Percentiles rank a stretch among this genome's conserved stretches.
These are phyloP conservation scores for Mesembryanthemum crystallinum DNA, from an alignment of 148 eudicot genomes.

Conservation along the genomic window DNA sequence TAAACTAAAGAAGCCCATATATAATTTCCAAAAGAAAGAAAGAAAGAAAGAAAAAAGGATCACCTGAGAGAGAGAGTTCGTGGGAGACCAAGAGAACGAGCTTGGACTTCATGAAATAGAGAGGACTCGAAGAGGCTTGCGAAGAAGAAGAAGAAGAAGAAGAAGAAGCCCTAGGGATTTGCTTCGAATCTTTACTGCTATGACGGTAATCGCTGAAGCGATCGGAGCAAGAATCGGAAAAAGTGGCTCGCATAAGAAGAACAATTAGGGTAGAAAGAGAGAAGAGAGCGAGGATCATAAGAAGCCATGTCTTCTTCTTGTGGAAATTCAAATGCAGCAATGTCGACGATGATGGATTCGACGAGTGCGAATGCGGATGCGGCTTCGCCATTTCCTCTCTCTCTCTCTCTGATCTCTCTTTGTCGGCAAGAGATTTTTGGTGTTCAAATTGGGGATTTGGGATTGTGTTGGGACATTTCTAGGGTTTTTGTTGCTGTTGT, in stretches of 20 bases:
- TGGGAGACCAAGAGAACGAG: conserved; percentile 86
- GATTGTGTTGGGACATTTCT: conserved; percentile 14
- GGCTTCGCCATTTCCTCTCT: conserved; percentile 50
- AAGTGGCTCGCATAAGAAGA: conserved; percentile 48
- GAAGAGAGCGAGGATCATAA: conserved; percentile 44
- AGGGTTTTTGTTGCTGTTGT: conserved; percentile 9
- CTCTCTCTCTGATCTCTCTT: neutral
- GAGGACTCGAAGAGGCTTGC: conserved; percentile 40
- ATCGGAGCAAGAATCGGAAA: conserved; percentile 48
- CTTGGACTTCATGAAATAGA: conserved; percentile 90
- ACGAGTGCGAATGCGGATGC: conserved; percentile 17
- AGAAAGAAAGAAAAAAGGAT: neutral
- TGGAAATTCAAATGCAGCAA: conserved; percentile 10
- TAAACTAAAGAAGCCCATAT: neutral
- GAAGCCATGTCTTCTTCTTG: conserved; percentile 51
- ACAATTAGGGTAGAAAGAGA: conserved; percentile 63
- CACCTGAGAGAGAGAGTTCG: conserved; percentile 95
- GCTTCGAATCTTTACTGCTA: conserved; percentile 21
- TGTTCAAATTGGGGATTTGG: conserved; percentile 25
- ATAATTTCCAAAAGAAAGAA: neutral
- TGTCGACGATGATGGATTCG: conserved; percentile 23
- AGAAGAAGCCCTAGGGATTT: conserved; percentile 7
- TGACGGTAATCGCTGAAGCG: conserved; percentile 7
- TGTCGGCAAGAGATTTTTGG: too few relatives aligned
- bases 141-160: conserved; percentile 16